Conservation (phyloP, 75 land plant species). For the Sequoia sempervirens region DNA sequence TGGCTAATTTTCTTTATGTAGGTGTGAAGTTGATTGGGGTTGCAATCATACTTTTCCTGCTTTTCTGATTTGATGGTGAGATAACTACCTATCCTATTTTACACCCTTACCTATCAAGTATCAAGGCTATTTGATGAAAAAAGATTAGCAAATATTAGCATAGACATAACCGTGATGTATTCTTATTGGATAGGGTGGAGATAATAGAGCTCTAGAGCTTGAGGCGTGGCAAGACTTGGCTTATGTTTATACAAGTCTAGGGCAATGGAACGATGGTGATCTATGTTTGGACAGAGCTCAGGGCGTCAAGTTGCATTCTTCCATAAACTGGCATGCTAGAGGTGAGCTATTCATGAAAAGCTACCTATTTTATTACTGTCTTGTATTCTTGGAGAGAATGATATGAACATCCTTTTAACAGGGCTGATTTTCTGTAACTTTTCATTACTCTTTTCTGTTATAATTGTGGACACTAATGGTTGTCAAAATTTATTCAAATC, state of each 20-base stretch:
- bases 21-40: neutral
- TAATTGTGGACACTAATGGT: neutral
- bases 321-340: conserved; percentile 55
- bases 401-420: neutral
- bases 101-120: neutral
- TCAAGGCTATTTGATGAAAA: neutral
- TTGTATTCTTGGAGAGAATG: conserved; percentile 7
- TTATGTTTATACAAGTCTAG: conserved; percentile 31
- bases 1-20: neutral
- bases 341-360: conserved; percentile 24
- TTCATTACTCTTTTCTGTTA: neutral
- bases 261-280: conserved; percentile 46
- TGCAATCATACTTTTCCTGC: neutral
- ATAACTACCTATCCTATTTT: neutral
- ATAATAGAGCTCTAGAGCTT: conserved; percentile 27
- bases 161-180: neutral
- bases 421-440: too few species aligned
- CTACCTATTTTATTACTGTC: neutral
- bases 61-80: neutral
- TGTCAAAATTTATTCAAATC: neutral
- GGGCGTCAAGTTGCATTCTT: conserved; percentile 25
- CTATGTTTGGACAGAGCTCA: conserved; percentile 57
- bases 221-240: conserved; percentile 73
- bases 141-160: neutral
- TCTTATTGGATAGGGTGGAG: conserved; percentile 23